These are phyloP conservation scores for Lachnellula cervina DNA, from an alignment of 2,329 filamentous ascomycete species.

Conservation along the genomic window DNA sequence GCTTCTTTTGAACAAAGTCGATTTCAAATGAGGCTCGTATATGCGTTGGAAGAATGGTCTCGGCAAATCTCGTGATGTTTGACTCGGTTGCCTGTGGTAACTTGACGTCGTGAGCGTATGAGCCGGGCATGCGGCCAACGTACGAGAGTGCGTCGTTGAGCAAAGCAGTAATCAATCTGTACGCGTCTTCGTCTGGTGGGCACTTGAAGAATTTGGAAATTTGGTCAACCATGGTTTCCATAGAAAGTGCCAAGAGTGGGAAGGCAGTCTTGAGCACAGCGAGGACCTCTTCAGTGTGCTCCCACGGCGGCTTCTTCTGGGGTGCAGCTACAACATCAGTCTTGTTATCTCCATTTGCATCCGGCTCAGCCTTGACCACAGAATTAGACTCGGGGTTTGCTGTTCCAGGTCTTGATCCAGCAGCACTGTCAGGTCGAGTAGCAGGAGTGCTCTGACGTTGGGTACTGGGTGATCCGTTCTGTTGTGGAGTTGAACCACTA, in stretches of 20 bases:
- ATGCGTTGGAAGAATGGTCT: conserved; percentile 90
- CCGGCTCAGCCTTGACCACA: conserved; percentile 28
- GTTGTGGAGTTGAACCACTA: conserved; percentile 22
- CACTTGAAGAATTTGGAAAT: conserved; percentile 99
- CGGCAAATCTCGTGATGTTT: conserved; percentile 94
- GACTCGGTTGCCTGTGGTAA: conserved; percentile 85
- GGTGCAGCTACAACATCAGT: conserved; percentile 29
- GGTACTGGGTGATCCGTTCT: conserved; percentile 28
- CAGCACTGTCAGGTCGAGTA: conserved; percentile 21
- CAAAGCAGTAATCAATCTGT: conserved; percentile 92
- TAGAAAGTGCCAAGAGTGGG: conserved; percentile 88
- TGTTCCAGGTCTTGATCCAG: conserved; percentile 37
- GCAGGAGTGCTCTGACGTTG: conserved; percentile 25
- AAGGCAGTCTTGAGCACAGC: conserved; percentile 95
- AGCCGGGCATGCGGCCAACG: conserved; percentile 78
- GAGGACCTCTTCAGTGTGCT: conserved; percentile 93
- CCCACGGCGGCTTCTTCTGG: conserved; percentile 78
- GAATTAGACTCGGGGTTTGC: conserved; percentile 37
- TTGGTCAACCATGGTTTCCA: conserved; percentile 99
- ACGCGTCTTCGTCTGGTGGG: conserved; percentile 95
- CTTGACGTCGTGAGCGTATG: conserved; percentile 88
- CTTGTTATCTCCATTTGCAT: conserved; percentile 18
- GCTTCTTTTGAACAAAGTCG: conserved; percentile 94
- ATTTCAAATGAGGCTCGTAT: conserved; percentile 94
- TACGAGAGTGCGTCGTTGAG: conserved; percentile 94